These are phyloP conservation scores for Stevia rebaudiana DNA, from an alignment of 140 eudicot species.

Conservation along the genomic window DNA sequence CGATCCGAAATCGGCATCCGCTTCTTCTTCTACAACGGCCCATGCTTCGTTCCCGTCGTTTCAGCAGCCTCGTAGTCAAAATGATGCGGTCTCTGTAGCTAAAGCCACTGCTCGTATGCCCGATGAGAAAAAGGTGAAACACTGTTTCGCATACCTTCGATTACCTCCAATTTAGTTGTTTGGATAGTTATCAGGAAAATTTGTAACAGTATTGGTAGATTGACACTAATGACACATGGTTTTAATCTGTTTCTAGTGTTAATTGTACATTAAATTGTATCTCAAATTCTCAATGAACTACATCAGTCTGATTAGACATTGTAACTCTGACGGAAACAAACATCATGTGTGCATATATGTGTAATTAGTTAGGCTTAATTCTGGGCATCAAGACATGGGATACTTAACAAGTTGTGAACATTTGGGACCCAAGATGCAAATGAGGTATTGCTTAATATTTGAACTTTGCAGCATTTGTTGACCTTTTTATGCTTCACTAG, in stretches of 20 bases:
- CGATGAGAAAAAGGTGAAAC: slow-evolving; percentile 47
- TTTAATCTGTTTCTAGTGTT: not conserved
- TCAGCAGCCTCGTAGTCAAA: slow-evolving; percentile 39
- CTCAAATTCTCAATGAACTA: not conserved
- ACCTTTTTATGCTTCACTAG: not conserved
- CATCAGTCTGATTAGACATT: not conserved
- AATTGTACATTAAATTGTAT: not conserved
- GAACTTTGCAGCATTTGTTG: not conserved
- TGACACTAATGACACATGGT: not conserved
- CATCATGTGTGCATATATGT: not conserved
- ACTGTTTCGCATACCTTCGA: not conserved
- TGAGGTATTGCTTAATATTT: not conserved
- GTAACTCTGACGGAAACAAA: not conserved
- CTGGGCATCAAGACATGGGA: not conserved
- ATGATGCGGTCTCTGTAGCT: slow-evolving; percentile 56
- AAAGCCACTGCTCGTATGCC: slow-evolving; percentile 48
- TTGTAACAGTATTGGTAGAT: no score
- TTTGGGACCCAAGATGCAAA: not conserved
- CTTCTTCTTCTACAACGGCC: slow-evolving; percentile 21
- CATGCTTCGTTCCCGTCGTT: slow-evolving; percentile 33
- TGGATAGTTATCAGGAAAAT: not conserved
- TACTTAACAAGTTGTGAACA: not conserved
- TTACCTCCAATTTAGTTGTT: not conserved
- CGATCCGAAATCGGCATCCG: slow-evolving; percentile 37
- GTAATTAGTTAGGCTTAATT: not conserved